Evolutionary conservation across 2,329 filamentous ascomycete genomes (phyloP), one percentile per base, ranked within the genome.

Genomic region (Phialocephala sp.): DNA sequence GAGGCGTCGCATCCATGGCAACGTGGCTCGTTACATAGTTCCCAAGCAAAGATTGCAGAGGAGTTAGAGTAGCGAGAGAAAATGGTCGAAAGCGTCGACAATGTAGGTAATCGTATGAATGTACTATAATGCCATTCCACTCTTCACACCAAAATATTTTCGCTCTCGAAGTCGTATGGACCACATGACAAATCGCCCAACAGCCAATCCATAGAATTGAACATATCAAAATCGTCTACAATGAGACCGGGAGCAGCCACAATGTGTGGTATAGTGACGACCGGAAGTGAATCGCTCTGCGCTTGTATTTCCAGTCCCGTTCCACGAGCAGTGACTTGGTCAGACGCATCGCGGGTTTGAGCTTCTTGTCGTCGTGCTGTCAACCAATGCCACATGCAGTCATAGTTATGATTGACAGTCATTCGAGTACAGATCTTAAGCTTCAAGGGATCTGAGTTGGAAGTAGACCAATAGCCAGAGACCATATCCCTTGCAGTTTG

Each of bases 321-420:
- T 22, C 8, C 54, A 12, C 32, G 20, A 8, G 24, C 9, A 11
- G 27, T 50, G 45, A 15, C 24, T 4, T 18, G 11, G 8, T 20
- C 18, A 32, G 12, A 37, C 27, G 14, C 5, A 12, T 22, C 36
- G 18, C n/a, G 32, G 8, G 8, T 27, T n/a, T 57, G 32, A 3
- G n/a, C 15, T 12, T 41, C 55, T 37, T 11, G 32, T 12, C 55
- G 32, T 22, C 32, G 8, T 39, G 55, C 55, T n/a, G 32, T 37
- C 55, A 57, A 57, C 55, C 35, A 64, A 24, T 57, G 60, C 87
- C 87, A 89, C 22, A 90, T 86, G 20, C 85, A 87, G 76, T 91
- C 88, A 72, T 86, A 90, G 1, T 90, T 83, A 15, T 90, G 81
- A 45, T 86, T 89, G 81, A 90, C 87, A 71, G 87, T 89, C 83